phyloP scores from a whole-genome alignment of 148 eudicot species.

The Cornus suecica region DNA sequence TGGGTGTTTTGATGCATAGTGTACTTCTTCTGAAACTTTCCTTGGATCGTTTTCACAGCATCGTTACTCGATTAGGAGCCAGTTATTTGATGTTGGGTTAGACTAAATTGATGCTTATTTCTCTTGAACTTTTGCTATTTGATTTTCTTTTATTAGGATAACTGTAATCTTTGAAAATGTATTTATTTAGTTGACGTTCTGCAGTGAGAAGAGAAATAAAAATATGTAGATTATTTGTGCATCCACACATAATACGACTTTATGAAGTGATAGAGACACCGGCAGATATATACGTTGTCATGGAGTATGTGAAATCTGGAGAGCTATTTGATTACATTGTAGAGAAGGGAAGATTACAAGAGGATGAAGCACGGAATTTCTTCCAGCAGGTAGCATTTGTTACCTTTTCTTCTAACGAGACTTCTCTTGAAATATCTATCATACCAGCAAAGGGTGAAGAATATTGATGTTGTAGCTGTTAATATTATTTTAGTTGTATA shows the following conservation, averaged over 20 bases:
- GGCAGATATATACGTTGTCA: constrained; percentile 36
- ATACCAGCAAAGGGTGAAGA: neutral
- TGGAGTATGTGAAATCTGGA: constrained; percentile 42
- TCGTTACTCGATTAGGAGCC: neutral
- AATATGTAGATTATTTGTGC: constrained; percentile 39
- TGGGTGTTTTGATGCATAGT: neutral
- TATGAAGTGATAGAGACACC: constrained; percentile 46
- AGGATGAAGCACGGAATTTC: constrained; percentile 37
- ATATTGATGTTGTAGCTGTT: neutral
- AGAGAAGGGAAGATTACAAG: constrained; percentile 40
- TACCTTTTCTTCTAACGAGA: neutral
- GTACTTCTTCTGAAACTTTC: neutral
- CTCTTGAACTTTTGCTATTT: neutral
- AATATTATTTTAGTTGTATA: neutral
- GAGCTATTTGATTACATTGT: constrained; percentile 45
- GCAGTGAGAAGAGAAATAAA: constrained; percentile 49
- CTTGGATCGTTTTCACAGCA: neutral
- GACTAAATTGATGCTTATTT: neutral
- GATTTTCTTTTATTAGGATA: neutral
- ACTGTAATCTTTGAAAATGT: neutral
- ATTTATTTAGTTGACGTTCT: neutral
- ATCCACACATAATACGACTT: constrained; percentile 42
- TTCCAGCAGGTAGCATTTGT: constrained; percentile 33
- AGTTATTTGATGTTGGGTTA: neutral
- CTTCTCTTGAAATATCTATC: neutral